These are phyloP conservation scores for Aphanomyces astaci DNA, from an alignment of 352 stramenopile species.

Conservation along the genomic window DNA sequence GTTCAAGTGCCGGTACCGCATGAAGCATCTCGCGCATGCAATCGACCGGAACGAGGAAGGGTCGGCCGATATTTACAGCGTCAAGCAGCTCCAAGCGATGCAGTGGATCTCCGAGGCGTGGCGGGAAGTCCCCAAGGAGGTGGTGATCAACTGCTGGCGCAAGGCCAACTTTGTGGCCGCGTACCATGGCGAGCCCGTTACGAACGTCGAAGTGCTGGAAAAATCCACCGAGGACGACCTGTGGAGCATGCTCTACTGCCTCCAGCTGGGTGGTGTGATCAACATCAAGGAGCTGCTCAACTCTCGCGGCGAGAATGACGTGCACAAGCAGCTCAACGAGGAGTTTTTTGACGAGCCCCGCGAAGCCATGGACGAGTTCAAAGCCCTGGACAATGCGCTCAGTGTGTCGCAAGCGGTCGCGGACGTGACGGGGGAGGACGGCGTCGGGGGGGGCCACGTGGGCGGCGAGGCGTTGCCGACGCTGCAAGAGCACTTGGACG, in stretches of 20 bases:
- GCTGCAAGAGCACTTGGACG: slow-evolving; percentile 76
- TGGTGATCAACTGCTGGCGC: slow-evolving; percentile 65
- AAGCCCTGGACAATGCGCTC: slow-evolving; percentile 42
- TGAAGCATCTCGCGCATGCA: slow-evolving; percentile 72
- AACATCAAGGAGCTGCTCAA: slow-evolving; percentile 85
- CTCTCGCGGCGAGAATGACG: slow-evolving; percentile 83
- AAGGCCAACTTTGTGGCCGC: slow-evolving; percentile 20
- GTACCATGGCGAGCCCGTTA: slow-evolving; percentile 17
- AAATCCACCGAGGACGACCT: slow-evolving; percentile 84
- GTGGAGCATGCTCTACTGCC: slow-evolving; percentile 76
- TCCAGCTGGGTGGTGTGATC: slow-evolving; percentile 74
- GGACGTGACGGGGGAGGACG: slow-evolving; percentile 60
- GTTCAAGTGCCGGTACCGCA: slow-evolving; percentile 71
- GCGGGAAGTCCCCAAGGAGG: slow-evolving; percentile 68
- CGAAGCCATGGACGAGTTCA: slow-evolving; percentile 77
- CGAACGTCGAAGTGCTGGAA: slow-evolving; percentile 32
- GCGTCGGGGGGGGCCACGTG: background rate
- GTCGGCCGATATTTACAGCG: slow-evolving; percentile 62
- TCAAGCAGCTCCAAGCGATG: slow-evolving; percentile 83
- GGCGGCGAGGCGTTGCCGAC: slow-evolving; percentile 35
- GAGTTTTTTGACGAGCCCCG: slow-evolving; percentile 81
- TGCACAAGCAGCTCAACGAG: slow-evolving; percentile 83
- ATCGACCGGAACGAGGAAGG: slow-evolving; percentile 80
- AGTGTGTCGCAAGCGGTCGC: slow-evolving; percentile 33
- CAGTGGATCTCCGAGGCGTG: slow-evolving; percentile 77